Evolutionary conservation across 345 rosid genomes (phyloP).

Genomic region (Syzygium grande): DNA sequence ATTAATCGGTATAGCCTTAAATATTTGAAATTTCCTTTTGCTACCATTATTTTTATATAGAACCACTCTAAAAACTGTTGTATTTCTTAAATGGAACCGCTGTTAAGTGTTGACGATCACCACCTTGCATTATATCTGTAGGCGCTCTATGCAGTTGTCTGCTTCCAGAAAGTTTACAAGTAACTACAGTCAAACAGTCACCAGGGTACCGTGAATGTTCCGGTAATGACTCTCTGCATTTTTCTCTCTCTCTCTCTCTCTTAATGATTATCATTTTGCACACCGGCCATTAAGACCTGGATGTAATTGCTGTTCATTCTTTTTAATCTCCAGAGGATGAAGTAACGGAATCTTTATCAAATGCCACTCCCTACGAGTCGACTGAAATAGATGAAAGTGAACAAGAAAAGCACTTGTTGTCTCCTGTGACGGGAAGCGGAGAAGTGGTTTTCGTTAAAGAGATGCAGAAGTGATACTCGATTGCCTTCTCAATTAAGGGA

Average conservation of each 20-base stretch:
- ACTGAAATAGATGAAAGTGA: constrained; percentile 37
- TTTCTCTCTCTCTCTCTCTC: neutral
- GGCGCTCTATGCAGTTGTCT: constrained; percentile 63
- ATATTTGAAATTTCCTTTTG: neutral
- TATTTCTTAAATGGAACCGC: neutral
- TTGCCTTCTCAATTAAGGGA: neutral
- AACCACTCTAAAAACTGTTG: neutral
- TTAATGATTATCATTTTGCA: neutral
- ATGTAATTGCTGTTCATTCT: neutral
- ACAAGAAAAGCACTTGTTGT: constrained; percentile 44
- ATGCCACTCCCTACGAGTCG: constrained; percentile 24
- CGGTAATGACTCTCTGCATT: constrained; percentile 14
- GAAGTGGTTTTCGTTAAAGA: constrained; percentile 54
- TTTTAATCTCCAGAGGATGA: constrained; percentile 27
- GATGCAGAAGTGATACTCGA: neutral
- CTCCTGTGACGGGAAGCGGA: constrained; percentile 13
- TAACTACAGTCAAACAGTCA: constrained; percentile 50
- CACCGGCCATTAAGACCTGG: neutral
- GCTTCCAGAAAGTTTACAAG: constrained; percentile 77
- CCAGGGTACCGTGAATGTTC: constrained; percentile 52
- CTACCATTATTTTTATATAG: neutral
- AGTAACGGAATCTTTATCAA: constrained; percentile 34
- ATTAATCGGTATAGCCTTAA: neutral
- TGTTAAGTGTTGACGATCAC: neutral
- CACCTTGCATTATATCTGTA: neutral